Conservation (phyloP, 2,329 filamentous ascomycete species). For the Penicillium sp. region DNA sequence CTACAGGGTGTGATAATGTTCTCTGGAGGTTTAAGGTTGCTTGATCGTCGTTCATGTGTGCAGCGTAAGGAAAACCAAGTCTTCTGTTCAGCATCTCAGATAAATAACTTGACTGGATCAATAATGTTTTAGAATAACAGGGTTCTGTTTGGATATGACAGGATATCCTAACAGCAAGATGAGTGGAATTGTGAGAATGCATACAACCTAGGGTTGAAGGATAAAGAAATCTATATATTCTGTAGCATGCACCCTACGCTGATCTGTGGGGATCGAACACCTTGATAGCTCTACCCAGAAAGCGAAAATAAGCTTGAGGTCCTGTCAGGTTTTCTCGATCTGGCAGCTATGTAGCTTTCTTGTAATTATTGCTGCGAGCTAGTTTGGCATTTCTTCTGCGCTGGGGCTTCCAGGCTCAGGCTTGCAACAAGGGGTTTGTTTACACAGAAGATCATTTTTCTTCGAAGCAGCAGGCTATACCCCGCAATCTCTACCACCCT, state of each 20-base stretch:
- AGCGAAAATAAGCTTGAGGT: too few relatives aligned
- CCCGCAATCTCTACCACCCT: neutral
- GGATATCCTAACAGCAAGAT: too few relatives aligned
- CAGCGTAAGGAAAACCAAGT: neutral
- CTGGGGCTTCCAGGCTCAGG: neutral
- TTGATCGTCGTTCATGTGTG: neutral
- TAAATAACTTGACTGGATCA: neutral
- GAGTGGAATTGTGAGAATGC: too few relatives aligned
- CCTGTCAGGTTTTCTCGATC: too few relatives aligned
- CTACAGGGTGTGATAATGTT: neutral
- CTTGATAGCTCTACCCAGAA: too few relatives aligned
- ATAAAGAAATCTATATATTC: too few relatives aligned
- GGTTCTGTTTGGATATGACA: too few relatives aligned
- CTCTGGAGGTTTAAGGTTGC: neutral
- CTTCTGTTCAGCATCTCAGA: neutral
- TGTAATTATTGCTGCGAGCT: neutral
- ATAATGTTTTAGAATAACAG: neutral
- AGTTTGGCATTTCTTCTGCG: neutral
- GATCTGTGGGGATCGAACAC: too few relatives aligned
- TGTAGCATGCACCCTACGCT: too few relatives aligned
- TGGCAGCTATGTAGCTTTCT: too few relatives aligned
- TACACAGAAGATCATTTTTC: neutral
- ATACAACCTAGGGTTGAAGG: too few relatives aligned
- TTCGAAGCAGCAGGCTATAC: neutral
- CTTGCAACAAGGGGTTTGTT: slow-evolving; percentile 3